phyloP scores from a whole-genome alignment of 139 green algal species.

The Chlorella vulgaris region DNA sequence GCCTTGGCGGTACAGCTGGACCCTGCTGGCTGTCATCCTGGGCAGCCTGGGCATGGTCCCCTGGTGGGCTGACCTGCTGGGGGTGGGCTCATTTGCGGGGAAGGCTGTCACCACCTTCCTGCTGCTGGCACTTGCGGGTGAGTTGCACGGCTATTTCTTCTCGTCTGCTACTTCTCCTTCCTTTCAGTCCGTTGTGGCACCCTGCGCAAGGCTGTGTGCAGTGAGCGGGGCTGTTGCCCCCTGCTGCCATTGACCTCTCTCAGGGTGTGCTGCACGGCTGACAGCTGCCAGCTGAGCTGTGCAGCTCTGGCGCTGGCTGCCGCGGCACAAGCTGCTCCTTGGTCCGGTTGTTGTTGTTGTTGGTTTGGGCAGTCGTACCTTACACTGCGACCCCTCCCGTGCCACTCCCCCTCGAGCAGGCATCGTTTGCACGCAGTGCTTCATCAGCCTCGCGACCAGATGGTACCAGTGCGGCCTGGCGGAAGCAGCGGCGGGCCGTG shows the following conservation, averaged over 20 bases:
- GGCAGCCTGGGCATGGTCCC: not conserved
- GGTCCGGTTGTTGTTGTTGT: no score
- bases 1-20: not conserved
- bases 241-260: no score
- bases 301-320: no score
- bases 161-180: no score
- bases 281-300: no score
- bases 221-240: no score
- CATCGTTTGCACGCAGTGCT: constrained; percentile 18
- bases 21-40: not conserved
- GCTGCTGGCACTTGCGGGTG: not conserved
- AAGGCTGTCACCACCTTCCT: not conserved
- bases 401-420: not conserved
- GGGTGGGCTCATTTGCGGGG: not conserved
- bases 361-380: no score
- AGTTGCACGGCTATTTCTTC: not conserved
- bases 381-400: not conserved
- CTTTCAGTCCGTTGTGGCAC: no score
- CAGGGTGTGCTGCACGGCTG: no score
- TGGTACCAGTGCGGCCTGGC: constrained; percentile 18
- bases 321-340: no score
- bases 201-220: no score
- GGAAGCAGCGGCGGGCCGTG: constrained; percentile 1
- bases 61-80: constrained; percentile 14
- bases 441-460: constrained; percentile 19